phyloP scores from a whole-genome alignment of 148 eudicot species.

The Chenopodium formosanum region DNA sequence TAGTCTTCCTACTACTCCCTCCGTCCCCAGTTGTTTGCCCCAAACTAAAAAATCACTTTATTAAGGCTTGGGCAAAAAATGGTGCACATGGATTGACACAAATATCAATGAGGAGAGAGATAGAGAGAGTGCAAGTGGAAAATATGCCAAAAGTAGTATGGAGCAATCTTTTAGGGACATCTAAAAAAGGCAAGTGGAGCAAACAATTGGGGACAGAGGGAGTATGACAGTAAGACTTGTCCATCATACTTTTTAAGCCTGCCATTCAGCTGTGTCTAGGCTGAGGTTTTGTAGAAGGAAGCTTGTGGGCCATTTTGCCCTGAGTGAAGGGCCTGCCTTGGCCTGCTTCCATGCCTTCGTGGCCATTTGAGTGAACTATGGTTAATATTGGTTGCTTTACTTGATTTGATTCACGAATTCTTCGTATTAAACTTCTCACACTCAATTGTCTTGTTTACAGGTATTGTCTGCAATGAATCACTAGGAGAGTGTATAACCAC shows the following conservation, averaged over 20 bases:
- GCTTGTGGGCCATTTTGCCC: not conserved
- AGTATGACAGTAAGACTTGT: not conserved
- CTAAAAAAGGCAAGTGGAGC: too few relatives aligned
- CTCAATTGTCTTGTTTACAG: constrained; percentile 2
- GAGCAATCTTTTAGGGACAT: too few relatives aligned
- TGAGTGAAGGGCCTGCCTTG: not conserved
- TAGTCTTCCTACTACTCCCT: not conserved
- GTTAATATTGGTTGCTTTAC: not conserved
- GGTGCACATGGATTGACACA: too few relatives aligned
- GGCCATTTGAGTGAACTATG: not conserved
- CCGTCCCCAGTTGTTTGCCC: too few relatives aligned
- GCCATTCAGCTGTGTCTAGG: not conserved
- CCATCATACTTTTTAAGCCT: not conserved
- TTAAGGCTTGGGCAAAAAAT: too few relatives aligned
- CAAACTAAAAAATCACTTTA: too few relatives aligned
- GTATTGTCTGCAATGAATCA: constrained; percentile 26
- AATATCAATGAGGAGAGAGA: too few relatives aligned
- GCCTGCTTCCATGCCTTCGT: not conserved
- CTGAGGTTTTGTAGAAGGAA: not conserved
- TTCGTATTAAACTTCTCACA: not conserved
- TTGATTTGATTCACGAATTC: not conserved
- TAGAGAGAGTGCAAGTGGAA: too few relatives aligned
- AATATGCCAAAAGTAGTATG: too few relatives aligned
- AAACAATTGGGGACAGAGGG: too few relatives aligned
- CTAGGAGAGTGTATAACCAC: not conserved